These are phyloP conservation scores for Geum urbanum DNA, from an alignment of 306 rosid species.

Conservation along the genomic window DNA sequence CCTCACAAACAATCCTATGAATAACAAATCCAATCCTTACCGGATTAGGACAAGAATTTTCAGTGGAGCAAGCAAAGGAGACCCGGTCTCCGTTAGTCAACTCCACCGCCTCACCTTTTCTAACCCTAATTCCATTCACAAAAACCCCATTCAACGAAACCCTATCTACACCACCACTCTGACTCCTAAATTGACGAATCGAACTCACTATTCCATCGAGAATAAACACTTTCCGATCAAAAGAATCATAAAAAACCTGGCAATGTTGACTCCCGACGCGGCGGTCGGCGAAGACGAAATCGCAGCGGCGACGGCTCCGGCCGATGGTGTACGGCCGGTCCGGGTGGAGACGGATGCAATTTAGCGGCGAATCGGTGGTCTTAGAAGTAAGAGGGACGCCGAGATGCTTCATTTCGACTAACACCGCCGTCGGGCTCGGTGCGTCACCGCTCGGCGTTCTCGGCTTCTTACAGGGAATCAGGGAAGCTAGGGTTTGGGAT, in stretches of 20 bases:
- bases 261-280: conserved; percentile 64
- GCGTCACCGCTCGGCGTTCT: background rate
- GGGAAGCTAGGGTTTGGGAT: background rate
- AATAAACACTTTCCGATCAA: conserved; percentile 47
- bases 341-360: conserved; percentile 36
- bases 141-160: conserved; percentile 60
- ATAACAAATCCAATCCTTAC: conserved; percentile 54
- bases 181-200: conserved; percentile 38
- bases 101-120: conserved; percentile 42
- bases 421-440: conserved; percentile 1
- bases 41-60: conserved; percentile 25
- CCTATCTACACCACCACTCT: conserved; percentile 9
- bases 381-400: conserved; percentile 38
- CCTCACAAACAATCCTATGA: conserved; percentile 34
- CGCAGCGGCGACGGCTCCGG: conserved; percentile 36
- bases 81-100: conserved; percentile 53
- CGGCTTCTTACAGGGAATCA: background rate
- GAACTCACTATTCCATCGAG: conserved; percentile 31
- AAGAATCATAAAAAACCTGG: conserved; percentile 50
- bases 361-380: conserved; percentile 16
- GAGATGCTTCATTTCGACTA: conserved; percentile 37
- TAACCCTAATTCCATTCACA: conserved; percentile 49
- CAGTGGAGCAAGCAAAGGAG: conserved; percentile 42
- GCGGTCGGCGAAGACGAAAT: conserved; percentile 48
- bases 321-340: conserved; percentile 54